A percentile compares a stretch with the other conserved stretches of the same genome.
Conservation (phyloP, 2,329 filamentous ascomycete species). For the Trichoderma arundinaceum region DNA sequence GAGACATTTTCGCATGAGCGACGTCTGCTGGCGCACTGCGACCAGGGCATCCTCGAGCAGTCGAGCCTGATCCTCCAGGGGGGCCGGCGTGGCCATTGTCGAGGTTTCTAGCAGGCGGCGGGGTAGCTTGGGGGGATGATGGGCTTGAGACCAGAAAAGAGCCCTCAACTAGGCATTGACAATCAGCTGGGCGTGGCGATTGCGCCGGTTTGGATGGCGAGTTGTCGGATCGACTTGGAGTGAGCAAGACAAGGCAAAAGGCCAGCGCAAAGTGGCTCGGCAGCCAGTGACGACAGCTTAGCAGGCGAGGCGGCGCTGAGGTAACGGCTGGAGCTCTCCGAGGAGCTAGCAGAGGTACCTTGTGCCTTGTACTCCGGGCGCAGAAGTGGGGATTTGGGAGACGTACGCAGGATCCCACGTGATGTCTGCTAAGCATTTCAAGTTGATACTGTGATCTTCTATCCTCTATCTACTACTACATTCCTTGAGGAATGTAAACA, state of each 20-base stretch:
- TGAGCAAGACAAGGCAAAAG: conserved; percentile 10
- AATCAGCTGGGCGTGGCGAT: conserved; percentile 32
- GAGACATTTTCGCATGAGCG: conserved; percentile 95
- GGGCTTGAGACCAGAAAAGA: conserved; percentile 16
- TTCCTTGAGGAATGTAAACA: no score
- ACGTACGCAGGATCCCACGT: background rate
- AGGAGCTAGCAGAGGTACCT: conserved; percentile 7
- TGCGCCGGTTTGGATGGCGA: conserved; percentile 26
- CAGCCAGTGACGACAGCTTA: conserved; percentile 29
- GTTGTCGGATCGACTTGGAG: conserved; percentile 16
- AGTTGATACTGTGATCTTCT: background rate
- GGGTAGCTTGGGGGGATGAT: conserved; percentile 42
- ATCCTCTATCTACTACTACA: no score
- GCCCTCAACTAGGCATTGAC: conserved; percentile 39
- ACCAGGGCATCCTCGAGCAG: conserved; percentile 96
- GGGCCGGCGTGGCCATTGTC: conserved; percentile 60
- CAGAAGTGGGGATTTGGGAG: background rate
- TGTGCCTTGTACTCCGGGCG: background rate
- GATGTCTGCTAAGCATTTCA: background rate
- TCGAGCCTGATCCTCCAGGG: conserved; percentile 81
- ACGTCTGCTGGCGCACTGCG: conserved; percentile 95
- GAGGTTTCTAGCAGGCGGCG: conserved; percentile 36
- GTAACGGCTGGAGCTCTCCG: conserved; percentile 25
- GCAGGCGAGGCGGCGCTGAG: conserved; percentile 12
- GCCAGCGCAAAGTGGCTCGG: conserved; percentile 30